Evolutionary conservation across 371 early-diverging fungal genomes (phyloP).

Genomic region (Nematocida ausubeli): DNA sequence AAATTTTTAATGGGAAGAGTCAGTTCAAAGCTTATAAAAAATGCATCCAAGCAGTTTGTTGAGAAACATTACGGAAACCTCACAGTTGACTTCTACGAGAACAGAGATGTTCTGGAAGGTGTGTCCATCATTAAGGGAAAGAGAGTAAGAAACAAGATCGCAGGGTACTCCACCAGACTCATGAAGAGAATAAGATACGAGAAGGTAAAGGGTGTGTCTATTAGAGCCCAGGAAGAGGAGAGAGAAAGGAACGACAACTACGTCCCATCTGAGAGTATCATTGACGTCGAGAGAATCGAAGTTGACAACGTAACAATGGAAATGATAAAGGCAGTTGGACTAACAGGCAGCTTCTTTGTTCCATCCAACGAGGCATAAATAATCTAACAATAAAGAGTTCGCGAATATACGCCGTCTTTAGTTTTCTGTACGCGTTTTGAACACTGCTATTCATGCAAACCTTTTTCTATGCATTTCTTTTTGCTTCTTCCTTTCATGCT

Average conservation of each 20-base stretch:
- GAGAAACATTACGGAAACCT: constrained; percentile 99
- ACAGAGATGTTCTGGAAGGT: constrained; percentile 94
- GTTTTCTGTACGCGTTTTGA: too few relatives aligned
- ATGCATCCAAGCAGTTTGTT: constrained; percentile 95
- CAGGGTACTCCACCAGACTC: constrained; percentile 99
- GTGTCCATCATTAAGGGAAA: constrained; percentile 95
- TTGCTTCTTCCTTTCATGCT: background rate
- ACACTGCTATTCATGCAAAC: too few relatives aligned
- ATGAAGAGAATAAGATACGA: constrained; percentile 98
- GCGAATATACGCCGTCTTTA: background rate
- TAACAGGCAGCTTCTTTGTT: constrained; percentile 62
- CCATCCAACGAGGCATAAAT: constrained; percentile 31
- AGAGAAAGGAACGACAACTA: constrained; percentile 99
- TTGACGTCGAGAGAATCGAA: constrained; percentile 83
- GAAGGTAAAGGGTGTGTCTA: constrained; percentile 97
- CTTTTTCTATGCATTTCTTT: too few relatives aligned
- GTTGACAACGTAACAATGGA: constrained; percentile 81
- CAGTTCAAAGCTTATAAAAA: constrained; percentile 96
- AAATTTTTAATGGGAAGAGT: constrained; percentile 63
- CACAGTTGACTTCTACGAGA: constrained; percentile 98
- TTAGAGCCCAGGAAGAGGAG: constrained; percentile 99
- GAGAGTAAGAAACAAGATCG: constrained; percentile 99
- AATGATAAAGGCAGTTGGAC: constrained; percentile 66
- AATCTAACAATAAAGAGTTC: background rate
- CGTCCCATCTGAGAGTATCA: constrained; percentile 95